Percentiles rank a stretch among this genome's conserved stretches.
phyloP scores from a whole-genome alignment of 2,329 filamentous ascomycete species.

The Verticillium alfalfae region DNA sequence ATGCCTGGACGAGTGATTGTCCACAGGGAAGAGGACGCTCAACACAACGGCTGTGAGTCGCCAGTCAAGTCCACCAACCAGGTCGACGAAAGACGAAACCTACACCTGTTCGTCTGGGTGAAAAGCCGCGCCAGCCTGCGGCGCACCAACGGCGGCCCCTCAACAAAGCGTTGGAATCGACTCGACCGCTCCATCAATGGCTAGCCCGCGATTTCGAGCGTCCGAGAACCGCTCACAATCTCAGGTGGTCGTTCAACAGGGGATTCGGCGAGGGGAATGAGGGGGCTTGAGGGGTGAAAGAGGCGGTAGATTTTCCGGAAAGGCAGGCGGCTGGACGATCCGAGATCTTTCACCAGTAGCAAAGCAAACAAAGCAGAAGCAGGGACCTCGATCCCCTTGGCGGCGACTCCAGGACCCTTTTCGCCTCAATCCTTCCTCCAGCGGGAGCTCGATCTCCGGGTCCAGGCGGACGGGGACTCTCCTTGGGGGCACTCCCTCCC shows the following conservation, averaged over 20 bases:
- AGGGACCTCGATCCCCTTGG: background rate
- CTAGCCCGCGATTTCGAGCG: background rate
- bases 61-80: conserved; percentile 1
- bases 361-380: background rate
- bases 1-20: background rate
- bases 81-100: background rate
- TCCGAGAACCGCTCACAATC: background rate
- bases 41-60: background rate
- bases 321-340: background rate
- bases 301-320: background rate
- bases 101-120: background rate
- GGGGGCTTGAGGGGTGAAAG: background rate
- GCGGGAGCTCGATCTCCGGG: background rate
- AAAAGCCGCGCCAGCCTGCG: background rate
- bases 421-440: background rate
- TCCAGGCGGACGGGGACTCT: background rate
- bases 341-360: background rate
- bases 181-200: background rate
- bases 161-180: background rate
- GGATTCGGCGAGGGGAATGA: background rate
- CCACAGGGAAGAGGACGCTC: background rate
- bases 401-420: background rate
- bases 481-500: background rate
- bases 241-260: too few species aligned
- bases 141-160: background rate